Percentiles rank a stretch among this genome's conserved stretches.
Conservation (phyloP, 257 asterid genomes). For the Jaltomata sinuosa region DNA sequence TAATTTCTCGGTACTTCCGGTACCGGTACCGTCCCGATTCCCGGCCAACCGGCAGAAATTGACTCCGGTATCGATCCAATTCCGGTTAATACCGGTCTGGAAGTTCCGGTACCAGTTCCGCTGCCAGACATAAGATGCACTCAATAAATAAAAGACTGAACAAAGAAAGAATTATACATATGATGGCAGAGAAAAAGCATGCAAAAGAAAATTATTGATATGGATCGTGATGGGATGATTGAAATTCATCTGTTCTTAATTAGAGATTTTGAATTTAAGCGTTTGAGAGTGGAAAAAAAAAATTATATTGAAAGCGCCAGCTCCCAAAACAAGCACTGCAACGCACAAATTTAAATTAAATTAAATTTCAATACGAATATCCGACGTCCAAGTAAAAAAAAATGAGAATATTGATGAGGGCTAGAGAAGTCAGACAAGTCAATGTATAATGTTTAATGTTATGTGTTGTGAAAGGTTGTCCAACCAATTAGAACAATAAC, state of each 20-base stretch:
- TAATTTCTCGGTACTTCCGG: too few species aligned
- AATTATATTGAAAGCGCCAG: too few species aligned
- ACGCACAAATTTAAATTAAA: not conserved
- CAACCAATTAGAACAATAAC: not conserved
- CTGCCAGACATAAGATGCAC: too few species aligned
- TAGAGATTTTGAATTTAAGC: rapidly evolving
- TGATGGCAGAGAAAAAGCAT: not conserved
- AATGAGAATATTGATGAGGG: not conserved
- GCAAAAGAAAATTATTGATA: not conserved
- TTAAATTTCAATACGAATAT: not conserved
- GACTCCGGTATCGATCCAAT: too few species aligned
- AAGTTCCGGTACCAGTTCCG: too few species aligned
- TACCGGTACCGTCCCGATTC: too few species aligned
- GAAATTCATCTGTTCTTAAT: rapidly evolving
- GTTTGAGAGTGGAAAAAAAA: too few species aligned
- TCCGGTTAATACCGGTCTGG: too few species aligned
- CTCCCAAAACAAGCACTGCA: too few species aligned
- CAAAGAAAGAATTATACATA: not conserved
- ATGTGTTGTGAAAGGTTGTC: not conserved
- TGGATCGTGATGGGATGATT: rapidly evolving
- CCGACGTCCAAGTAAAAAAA: rapidly evolving
- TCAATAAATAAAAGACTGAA: not conserved
- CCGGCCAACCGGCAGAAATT: too few species aligned
- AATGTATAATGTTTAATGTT: not conserved
- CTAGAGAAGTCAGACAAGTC: not conserved